Base-by-base conservation (phyloP, 1,139 yeast species). In the Eremothecium coryli region DNA sequence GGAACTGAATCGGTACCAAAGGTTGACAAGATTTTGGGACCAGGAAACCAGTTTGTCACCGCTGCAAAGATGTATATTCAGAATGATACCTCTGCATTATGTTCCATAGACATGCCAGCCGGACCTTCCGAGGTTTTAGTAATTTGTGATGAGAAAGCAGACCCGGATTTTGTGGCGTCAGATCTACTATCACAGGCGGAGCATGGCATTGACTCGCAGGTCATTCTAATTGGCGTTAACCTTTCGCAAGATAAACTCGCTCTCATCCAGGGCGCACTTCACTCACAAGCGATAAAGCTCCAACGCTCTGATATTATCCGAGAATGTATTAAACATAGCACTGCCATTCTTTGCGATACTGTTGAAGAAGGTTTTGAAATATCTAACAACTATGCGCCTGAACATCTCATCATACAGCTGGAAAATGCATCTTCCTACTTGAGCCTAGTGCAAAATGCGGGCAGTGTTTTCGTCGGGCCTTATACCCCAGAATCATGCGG, bases 21-120 rank as follows among this genome's bases (percentile, higher is more conserved):
- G 62, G 93, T 93, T 57, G 96, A 90, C 63, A 90, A 90, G 69
- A 88, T 90, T 42, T 71, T 90, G 60, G 99, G 99, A 35, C 99
- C 99, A 15, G 99, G 98, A 41, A 90, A 90, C 64, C 99, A 90
- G 64, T 90, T 93, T 58, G 99, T 90, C 38, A 90, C 99, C 17
- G 98, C 98, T 33, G 99, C 98, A 27, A 90, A 90, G 67, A 93
- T 93, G 98, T 68, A 82, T 56, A 93, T 93, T 30, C 93, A 88
- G 51, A 93, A 93, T 56, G 98, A 90, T 55, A 84, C 96, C 3
- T 82, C 79, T 48, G 97, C 98, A 2, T 66, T 86, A 48, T 93
- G 95, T 54, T 82, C 95, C 22, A 93, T 90, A 49, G 99, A 90
- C 60, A 88, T 90, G 97, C 99, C 99, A 31, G 99, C 99, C 16